These are phyloP conservation scores for Cyclotella sp. DNA, from an alignment of 108 stramenopile genomes.

Conservation along the genomic window DNA sequence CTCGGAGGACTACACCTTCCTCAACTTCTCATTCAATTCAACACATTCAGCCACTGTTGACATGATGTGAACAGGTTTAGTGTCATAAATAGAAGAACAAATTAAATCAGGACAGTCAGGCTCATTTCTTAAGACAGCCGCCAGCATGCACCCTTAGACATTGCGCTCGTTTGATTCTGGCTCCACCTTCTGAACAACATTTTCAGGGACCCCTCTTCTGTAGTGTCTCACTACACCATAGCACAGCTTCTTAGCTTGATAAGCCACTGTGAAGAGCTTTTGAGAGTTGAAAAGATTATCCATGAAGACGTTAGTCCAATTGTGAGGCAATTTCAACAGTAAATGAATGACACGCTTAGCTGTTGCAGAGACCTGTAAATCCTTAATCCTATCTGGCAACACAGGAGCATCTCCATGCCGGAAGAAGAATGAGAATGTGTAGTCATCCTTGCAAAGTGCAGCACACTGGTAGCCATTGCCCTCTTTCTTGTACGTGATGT, in stretches of 20 bases:
- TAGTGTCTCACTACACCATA: slow-evolving; percentile 4
- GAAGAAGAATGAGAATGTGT: slow-evolving; percentile 27
- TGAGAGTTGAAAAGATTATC: slow-evolving; percentile 26
- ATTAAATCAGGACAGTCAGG: slow-evolving; percentile 17
- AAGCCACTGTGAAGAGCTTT: slow-evolving; percentile 12
- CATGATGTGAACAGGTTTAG: slow-evolving; percentile 38
- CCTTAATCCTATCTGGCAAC: background rate
- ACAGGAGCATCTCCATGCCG: slow-evolving; percentile 6
- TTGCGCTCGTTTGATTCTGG: background rate
- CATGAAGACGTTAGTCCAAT: slow-evolving; percentile 24
- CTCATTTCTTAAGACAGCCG: slow-evolving; percentile 13
- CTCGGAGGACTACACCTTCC: slow-evolving; percentile 25
- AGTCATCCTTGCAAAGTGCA: slow-evolving; percentile 30
- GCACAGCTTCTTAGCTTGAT: background rate
- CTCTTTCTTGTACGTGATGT: slow-evolving; percentile 44
- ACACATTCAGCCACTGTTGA: slow-evolving; percentile 23
- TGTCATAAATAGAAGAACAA: slow-evolving; percentile 23
- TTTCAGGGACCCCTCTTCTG: background rate
- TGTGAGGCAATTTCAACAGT: slow-evolving; percentile 4
- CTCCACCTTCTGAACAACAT: slow-evolving; percentile 1
- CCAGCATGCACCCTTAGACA: slow-evolving; percentile 3
- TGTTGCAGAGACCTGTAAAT: slow-evolving; percentile 18
- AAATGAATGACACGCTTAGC: slow-evolving; percentile 11
- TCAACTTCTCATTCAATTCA: slow-evolving; percentile 32
- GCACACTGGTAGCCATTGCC: slow-evolving; percentile 44